Conservation (phyloP, 1,139 yeast species). For the Geotrichum klebahnii region DNA sequence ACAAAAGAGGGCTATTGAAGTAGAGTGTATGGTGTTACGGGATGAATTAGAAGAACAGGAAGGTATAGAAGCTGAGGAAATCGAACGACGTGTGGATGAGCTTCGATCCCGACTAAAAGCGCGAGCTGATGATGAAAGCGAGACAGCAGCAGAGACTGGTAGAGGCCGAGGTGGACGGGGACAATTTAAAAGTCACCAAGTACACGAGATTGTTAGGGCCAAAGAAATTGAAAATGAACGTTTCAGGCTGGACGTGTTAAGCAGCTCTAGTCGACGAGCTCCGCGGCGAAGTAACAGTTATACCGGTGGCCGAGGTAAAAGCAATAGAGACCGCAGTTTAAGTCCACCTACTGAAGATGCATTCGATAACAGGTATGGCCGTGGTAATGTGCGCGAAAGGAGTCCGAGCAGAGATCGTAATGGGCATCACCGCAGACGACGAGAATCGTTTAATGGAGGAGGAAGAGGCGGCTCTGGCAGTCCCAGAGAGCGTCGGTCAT, state of each 20-base stretch:
- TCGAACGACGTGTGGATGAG: slow-evolving; percentile 35
- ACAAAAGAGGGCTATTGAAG: slow-evolving; percentile 48
- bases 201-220: slow-evolving; percentile 26
- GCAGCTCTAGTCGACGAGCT: slow-evolving; percentile 8
- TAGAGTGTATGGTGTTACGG: slow-evolving; percentile 52
- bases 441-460: background rate
- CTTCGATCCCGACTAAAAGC: slow-evolving; percentile 30
- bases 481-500: slow-evolving; percentile 6
- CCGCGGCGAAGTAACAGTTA: slow-evolving; percentile 1
- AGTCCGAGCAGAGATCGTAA: slow-evolving; percentile 10
- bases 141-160: background rate
- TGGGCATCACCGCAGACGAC: slow-evolving; percentile 8
- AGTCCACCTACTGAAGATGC: slow-evolving; percentile 7
- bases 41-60: slow-evolving; percentile 35
- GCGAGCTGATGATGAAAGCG: slow-evolving; percentile 12
- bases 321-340: background rate
- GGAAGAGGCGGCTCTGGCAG: slow-evolving; percentile 4
- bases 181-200: slow-evolving; percentile 23
- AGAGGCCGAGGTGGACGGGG: background rate
- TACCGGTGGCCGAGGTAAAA: background rate
- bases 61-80: slow-evolving; percentile 20
- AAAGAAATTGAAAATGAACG: slow-evolving; percentile 27
- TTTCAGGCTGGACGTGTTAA: slow-evolving; percentile 22
- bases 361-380: slow-evolving; percentile 3
- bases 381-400: background rate